phyloP scores from a whole-genome alignment of 1,284 basidiomycete species.

The Austroboletus rostrupii region DNA sequence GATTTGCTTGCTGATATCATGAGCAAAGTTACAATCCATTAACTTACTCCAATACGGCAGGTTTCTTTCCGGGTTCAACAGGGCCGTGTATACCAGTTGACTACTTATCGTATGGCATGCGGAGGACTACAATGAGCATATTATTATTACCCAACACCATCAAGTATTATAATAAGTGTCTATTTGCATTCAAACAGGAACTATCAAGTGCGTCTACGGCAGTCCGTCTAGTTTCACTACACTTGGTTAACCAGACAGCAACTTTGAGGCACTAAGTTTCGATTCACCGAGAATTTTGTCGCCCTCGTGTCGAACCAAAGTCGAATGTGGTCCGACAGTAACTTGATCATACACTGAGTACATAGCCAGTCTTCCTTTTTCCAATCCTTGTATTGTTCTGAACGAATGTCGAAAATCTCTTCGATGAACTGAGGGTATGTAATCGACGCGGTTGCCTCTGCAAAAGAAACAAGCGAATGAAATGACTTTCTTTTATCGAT shows the following conservation, averaged over 20 bases:
- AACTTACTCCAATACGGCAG: constrained; percentile 6
- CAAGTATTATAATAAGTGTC: neutral
- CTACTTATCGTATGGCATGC: constrained; percentile 12
- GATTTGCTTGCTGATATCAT: constrained; percentile 61
- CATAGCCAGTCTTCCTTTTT: constrained; percentile 34
- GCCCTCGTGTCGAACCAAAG: constrained; percentile 24
- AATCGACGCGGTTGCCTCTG: constrained; percentile 5
- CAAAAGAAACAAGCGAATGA: constrained; percentile 7
- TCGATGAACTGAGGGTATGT: constrained; percentile 21
- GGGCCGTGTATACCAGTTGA: constrained; percentile 24
- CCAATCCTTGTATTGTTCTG: constrained; percentile 27
- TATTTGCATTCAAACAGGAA: neutral
- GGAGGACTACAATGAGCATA: constrained; percentile 1
- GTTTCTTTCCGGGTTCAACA: neutral
- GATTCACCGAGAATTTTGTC: neutral
- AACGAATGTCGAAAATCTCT: constrained; percentile 28
- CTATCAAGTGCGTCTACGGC: too few relatives aligned
- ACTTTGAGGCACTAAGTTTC: neutral
- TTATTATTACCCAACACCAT: neutral
- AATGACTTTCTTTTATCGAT: constrained; percentile 7
- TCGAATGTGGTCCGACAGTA: constrained; percentile 29
- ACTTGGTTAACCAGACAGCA: neutral
- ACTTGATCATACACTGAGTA: constrained; percentile 23
- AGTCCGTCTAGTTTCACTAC: neutral
- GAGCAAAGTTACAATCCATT: constrained; percentile 49